Evolutionary conservation across 371 early-diverging fungal genomes (phyloP), one percentile per base, ranked within the genome.

Genomic region (Mortierella sp.): DNA sequence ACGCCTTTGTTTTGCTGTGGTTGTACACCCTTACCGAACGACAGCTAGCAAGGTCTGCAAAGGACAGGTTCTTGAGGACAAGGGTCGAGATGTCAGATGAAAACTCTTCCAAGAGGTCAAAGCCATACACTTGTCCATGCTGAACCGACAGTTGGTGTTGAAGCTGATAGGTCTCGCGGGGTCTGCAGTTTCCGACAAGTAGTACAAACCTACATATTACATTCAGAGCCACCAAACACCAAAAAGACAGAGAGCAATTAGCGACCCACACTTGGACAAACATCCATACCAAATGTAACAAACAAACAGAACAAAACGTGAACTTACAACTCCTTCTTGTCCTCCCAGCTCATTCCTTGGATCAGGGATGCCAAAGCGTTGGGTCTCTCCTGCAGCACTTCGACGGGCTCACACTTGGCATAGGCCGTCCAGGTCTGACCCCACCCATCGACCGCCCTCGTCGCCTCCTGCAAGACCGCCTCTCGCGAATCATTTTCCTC

Each of bases 261-360:
- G 16, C 1, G 4, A 22, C 7, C 7, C 58, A 34, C 4, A 9
- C 34, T n/a, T 48, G 48, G 3, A 52, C 11, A 8, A 45, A 63
- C 11, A 41, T 19, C 16, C 13, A 5, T n/a, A n/a, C n/a, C n/a
- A n/a, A n/a, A n/a, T n/a, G n/a, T n/a, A 39, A 52, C 16, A 40
- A 29, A 50, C 19, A 34, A 39, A 68, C 8, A 40, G 9, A 22
- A 44, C 11, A 29, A 8, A 50, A 22, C 14, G 29, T 2, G 2
- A 14, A 61, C 81, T 73, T 69, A 81, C 81, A 81, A 40, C 10
- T 50, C 34, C 44, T 81, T 81, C 64, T 77, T 81, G 34, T 77
- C 66, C n/a, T 64, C 55, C 77, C 74, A 81, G 6, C 24, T 40
- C 77, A 81, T 81, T 55, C 63, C 70, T 13, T 66, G 64, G 29